These are phyloP conservation scores for Aspergillus sp. DNA, from an alignment of 2,329 filamentous ascomycete species.

Conservation along the genomic window DNA sequence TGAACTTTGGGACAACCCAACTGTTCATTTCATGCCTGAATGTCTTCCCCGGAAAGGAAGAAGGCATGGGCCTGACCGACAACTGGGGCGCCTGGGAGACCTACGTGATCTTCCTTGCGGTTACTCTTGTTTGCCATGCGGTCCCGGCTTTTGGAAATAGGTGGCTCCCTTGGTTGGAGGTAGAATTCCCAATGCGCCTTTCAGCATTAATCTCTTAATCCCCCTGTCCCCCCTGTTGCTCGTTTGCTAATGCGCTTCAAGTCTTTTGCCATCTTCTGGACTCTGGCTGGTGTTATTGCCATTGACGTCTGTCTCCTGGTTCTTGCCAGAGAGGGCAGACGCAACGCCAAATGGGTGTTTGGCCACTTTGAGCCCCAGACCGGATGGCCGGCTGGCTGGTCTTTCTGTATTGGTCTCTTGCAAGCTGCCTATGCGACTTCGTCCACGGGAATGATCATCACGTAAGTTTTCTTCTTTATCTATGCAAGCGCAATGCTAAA, in stretches of 20 bases:
- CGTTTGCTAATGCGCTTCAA: slow-evolving; percentile 58
- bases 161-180: slow-evolving; percentile 62
- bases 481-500: neutral
- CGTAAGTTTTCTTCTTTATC: slow-evolving; percentile 24
- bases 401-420: slow-evolving; percentile 71
- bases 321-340: slow-evolving; percentile 61
- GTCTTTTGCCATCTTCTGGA: slow-evolving; percentile 63
- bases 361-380: neutral
- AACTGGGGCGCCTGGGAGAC: slow-evolving; percentile 61
- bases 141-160: slow-evolving; percentile 54
- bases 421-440: slow-evolving; percentile 56
- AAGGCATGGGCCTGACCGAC: slow-evolving; percentile 55
- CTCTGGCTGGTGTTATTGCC: slow-evolving; percentile 63
- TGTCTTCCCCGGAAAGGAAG: slow-evolving; percentile 48
- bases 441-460: slow-evolving; percentile 68
- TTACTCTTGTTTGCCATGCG: slow-evolving; percentile 60
- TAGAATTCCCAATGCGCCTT: slow-evolving; percentile 43
- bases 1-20: slow-evolving; percentile 67
- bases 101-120: slow-evolving; percentile 67
- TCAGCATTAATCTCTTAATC: neutral
- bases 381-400: slow-evolving; percentile 63
- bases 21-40: slow-evolving; percentile 58
- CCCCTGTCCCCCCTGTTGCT: neutral
- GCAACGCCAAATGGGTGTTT: slow-evolving; percentile 61
- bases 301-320: slow-evolving; percentile 62